Evolutionary conservation across 2,329 filamentous ascomycete genomes (phyloP), one percentile per base, ranked within the genome.

Genomic region (Apiospora hydei): DNA sequence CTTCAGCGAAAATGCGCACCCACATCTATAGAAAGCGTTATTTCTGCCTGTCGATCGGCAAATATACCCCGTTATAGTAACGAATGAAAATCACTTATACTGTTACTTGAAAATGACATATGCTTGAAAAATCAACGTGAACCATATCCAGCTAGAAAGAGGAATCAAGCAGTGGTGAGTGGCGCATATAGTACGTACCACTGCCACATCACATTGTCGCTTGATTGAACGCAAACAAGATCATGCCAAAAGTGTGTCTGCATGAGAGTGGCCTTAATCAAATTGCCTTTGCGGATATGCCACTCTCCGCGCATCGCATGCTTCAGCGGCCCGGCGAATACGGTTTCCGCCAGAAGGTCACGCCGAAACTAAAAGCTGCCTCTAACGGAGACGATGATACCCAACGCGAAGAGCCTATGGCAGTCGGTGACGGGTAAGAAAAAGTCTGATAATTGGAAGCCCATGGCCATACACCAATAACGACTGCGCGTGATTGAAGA

Each of bases 11-110:
- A 18, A 64, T 41, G 57, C 34, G 34, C 57, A 64, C 57, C 57
- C 38, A n/a, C 41, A 64, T 64, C 57, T 64, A 64, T 64, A 64
- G 57, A 64, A 64, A 64, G 57, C 57, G 57, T 64, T 64, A 21
- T 64, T 34, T n/a, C 57, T 41, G 21, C 57, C 21, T 64, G 57
- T n/a, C 30, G 57, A 64, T 64, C 34, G 21, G 57, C 57, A 64
- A 41, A 41, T 64, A 64, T 64, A 64, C 57, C 57, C 53, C 34
- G 18, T 64, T 64, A 41, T 64, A 41, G 57, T 13, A 64, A 64
- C 57, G 57, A 41, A 64, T 64, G 57, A 8, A 34, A 64, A 64
- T 41, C 34, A 41, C 13, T 64, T 61, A 41, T 41, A 24, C 38
- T 38, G 7, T 38, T 38, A 38, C 18, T 64, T 64, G 57, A 64